Base-by-base conservation (phyloP, 176 grass and related monocot species). In the Coix lacrymajobi region DNA sequence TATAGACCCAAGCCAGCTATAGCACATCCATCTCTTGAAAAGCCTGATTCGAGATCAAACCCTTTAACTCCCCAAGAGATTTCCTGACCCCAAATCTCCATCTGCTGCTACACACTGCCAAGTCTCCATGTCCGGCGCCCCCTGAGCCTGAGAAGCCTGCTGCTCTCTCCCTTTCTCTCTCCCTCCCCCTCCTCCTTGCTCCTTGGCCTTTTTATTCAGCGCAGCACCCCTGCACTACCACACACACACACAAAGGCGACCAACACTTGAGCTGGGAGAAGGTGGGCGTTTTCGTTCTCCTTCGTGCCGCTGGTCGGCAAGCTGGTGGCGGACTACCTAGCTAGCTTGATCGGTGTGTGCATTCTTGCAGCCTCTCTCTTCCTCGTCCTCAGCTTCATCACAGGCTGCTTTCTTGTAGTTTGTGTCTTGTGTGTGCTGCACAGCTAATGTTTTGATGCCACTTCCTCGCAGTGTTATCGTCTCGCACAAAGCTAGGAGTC, bases 71-170 rank as follows among this genome's bases (percentile, higher is more conserved):
- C 64, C 76, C 69, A 51, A 85, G 87, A 86, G 79, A 83, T 92
- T 74, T 87, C 80, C 90, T 89, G 90, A 81, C 79, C 85, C 64
- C 73, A 90, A 71, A 93, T 85, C 91, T 90, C 66, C 81, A 43
- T 81, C 46, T 31, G 71, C 78, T 62, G 71, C 85, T 32, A 62
- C 40, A 11, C 83, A 5, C 64, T 73, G 41, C 81, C 84, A 22
- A 52, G 31, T 78, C 57, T 80, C 43, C 69, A 43, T 74, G 57
- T 61, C 29, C 30, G 62, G 31, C 78, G 56, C n/a, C 3, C 80
- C 67, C 80, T 81, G 82, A 13, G n/a, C 8, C 77, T 60, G 56
- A 66, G 31, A 28, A 40, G 19, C 48, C 31, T 6, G 33, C 64
- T 30, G 62, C 26, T 12, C 33, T 81, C 28, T 62, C 38, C 26